phyloP scores from a whole-genome alignment of 75 land plant genomes.

The Picea glauca region DNA sequence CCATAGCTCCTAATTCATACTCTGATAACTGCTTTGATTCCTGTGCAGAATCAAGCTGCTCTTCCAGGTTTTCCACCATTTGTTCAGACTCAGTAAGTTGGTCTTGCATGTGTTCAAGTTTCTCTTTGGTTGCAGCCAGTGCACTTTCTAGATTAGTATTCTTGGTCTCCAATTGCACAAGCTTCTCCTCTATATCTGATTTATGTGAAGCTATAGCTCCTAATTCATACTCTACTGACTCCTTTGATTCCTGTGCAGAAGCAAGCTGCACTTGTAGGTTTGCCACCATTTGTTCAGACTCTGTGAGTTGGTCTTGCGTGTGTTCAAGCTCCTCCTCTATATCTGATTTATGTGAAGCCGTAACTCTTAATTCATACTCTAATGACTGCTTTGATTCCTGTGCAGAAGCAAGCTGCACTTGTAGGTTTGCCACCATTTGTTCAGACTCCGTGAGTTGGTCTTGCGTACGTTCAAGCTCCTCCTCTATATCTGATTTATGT shows the following conservation, averaged over 20 bases:
- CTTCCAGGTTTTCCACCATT: constrained; percentile 15
- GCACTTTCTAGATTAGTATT: constrained; percentile 41
- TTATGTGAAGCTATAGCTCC: constrained; percentile 7
- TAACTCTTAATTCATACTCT: constrained; percentile 3
- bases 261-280: constrained; percentile 21
- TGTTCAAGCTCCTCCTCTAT: constrained; percentile 27
- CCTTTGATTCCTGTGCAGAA: constrained; percentile 23
- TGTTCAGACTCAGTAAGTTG: constrained; percentile 33
- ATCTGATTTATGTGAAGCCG: constrained; percentile 15
- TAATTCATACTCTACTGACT: constrained; percentile 11
- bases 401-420: constrained; percentile 15
- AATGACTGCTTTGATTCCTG: constrained; percentile 23
- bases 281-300: constrained; percentile 19
- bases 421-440: constrained; percentile 14
- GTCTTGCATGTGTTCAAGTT: constrained; percentile 20
- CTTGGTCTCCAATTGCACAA: constrained; percentile 20
- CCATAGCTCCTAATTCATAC: constrained; percentile 9
- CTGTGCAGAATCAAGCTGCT: constrained; percentile 20
- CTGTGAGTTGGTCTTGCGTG: constrained; percentile 23
- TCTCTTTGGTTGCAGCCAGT: constrained; percentile 31
- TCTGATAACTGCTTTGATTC: constrained; percentile 17
- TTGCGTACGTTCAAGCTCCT: constrained; percentile 25
- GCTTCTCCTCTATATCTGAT: constrained; percentile 22
- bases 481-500: constrained; percentile 18
- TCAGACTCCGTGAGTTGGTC: constrained; percentile 30